These are phyloP conservation scores for Jamesozyma piceae DNA, from an alignment of 805 yeast species.

Conservation along the genomic window DNA sequence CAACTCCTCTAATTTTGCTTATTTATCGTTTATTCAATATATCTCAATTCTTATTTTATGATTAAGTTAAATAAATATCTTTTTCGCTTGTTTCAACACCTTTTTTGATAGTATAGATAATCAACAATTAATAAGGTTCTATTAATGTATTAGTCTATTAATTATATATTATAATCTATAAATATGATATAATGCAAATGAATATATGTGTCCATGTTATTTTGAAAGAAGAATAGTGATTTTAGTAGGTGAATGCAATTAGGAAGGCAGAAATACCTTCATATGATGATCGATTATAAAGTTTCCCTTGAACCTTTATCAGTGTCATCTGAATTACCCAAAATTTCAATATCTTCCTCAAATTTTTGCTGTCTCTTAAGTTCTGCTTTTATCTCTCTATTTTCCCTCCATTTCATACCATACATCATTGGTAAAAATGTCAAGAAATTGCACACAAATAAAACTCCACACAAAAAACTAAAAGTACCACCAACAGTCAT, in stretches of 20 bases:
- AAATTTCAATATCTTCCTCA: neutral
- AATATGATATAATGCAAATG: neutral
- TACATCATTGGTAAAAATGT: slow-evolving; percentile 31
- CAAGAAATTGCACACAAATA: slow-evolving; percentile 24
- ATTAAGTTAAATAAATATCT: too few relatives aligned
- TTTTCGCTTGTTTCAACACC: too few relatives aligned
- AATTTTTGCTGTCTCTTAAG: slow-evolving; percentile 1
- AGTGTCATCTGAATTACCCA: neutral
- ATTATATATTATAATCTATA: neutral
- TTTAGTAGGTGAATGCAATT: too few relatives aligned
- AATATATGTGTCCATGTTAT: too few relatives aligned
- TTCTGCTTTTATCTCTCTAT: slow-evolving; percentile 19
- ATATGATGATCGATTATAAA: neutral
- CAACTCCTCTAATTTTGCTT: too few relatives aligned
- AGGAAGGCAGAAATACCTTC: too few relatives aligned
- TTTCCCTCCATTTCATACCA: slow-evolving; percentile 31
- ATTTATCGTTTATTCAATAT: too few relatives aligned
- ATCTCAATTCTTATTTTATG: too few relatives aligned
- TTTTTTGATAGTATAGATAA: too few relatives aligned
- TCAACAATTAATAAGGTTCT: too few relatives aligned
- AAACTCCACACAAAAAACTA: slow-evolving; percentile 52
- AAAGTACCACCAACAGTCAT: slow-evolving; percentile 70
- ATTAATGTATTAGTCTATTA: neutral
- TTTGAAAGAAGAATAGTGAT: too few relatives aligned
- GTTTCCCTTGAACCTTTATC: neutral